Conservation (phyloP, 176 grass and related monocot genomes). For the Paspalum notatum region DNA sequence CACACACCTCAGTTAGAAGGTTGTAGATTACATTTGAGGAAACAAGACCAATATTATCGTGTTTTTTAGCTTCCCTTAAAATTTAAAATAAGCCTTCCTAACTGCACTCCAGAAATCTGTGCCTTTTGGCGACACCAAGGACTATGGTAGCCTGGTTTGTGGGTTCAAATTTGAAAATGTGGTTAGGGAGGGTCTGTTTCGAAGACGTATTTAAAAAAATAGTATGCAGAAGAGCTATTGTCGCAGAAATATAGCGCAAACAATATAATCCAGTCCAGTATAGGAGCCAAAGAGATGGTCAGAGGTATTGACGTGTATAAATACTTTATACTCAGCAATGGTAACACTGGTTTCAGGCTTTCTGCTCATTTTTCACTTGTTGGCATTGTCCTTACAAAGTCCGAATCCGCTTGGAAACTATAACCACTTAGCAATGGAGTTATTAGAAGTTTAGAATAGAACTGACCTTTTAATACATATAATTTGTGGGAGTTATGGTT, state of each 20-base stretch:
- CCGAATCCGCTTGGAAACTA: no score
- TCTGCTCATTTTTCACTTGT: neutral
- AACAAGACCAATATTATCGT: neutral
- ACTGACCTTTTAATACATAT: neutral
- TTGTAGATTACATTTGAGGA: constrained; percentile 1
- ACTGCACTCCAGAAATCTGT: neutral
- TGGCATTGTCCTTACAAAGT: no score
- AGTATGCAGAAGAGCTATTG: neutral
- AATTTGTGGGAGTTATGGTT: neutral
- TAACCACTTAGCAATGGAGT: neutral
- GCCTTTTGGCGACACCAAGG: neutral
- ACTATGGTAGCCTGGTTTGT: neutral
- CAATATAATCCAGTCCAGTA: constrained; percentile 15
- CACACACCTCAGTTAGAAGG: neutral
- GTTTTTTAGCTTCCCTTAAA: neutral
- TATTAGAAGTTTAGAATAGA: neutral
- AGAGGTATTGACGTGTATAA: neutral
- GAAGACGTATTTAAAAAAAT: neutral
- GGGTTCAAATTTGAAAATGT: neutral
- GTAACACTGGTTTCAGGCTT: neutral
- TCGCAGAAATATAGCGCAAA: neutral
- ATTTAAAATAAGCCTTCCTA: neutral
- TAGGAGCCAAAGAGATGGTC: neutral
- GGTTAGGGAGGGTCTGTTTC: neutral
- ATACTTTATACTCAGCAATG: neutral